A percentile compares a stretch with the other conserved stretches of the same genome.
These are phyloP conservation scores for Tardiomyces depauwii DNA, from an alignment of 1,139 yeast species.

Conservation along the genomic window DNA sequence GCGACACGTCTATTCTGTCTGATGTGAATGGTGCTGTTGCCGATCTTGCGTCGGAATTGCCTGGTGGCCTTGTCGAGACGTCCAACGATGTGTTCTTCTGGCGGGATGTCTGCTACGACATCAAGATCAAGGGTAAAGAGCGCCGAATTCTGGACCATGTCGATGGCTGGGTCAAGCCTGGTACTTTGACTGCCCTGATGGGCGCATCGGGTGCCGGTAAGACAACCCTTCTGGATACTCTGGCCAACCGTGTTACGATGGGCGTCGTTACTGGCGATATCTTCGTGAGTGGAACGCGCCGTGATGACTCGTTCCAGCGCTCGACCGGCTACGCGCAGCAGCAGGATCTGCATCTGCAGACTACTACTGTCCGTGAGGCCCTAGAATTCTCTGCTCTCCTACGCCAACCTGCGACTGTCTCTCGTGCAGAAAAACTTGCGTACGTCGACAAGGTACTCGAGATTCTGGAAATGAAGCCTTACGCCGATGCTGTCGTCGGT, in stretches of 20 bases:
- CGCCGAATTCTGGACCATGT: constrained; percentile 56
- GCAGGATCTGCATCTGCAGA: constrained; percentile 62
- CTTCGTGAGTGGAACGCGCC: constrained; percentile 59
- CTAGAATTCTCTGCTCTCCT: constrained; percentile 59
- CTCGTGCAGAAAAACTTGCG: constrained; percentile 48
- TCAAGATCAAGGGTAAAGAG: constrained; percentile 46
- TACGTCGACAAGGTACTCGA: constrained; percentile 65
- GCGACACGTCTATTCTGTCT: constrained; percentile 4
- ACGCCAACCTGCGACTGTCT: constrained; percentile 51
- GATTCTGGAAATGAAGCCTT: constrained; percentile 58
- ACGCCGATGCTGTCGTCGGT: constrained; percentile 78
- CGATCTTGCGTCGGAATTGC: constrained; percentile 11
- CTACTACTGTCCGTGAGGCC: constrained; percentile 77
- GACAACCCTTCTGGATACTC: constrained; percentile 62
- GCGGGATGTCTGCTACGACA: constrained; percentile 67
- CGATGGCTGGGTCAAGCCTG: constrained; percentile 80
- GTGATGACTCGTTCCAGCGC: constrained; percentile 68
- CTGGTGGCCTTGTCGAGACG: constrained; percentile 12
- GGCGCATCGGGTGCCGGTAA: constrained; percentile 89
- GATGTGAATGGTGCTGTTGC: constrained; percentile 12
- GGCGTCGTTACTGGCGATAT: constrained; percentile 70
- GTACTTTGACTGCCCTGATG: constrained; percentile 68
- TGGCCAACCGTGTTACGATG: constrained; percentile 67
- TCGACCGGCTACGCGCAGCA: constrained; percentile 79
- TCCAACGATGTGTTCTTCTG: constrained; percentile 54